Evolutionary conservation across 495 filamentous ascomycete species (phyloP).

Genomic region (Daldinia loculata): DNA sequence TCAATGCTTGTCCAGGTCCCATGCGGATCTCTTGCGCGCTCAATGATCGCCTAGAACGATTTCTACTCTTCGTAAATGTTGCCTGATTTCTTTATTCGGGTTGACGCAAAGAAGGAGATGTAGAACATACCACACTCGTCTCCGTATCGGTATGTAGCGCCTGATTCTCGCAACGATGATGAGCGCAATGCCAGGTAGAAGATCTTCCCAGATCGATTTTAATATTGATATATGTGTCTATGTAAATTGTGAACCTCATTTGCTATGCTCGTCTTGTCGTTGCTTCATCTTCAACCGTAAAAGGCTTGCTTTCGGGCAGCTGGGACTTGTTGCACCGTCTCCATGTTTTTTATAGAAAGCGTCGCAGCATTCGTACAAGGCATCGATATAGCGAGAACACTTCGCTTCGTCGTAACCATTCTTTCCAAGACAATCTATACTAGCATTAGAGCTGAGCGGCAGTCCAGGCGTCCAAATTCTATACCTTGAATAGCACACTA

Average conservation of each 20-base stretch:
- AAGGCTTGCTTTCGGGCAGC: constrained; percentile 85
- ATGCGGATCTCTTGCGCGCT: constrained; percentile 90
- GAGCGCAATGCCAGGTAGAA: neutral
- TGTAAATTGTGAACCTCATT: constrained; percentile 20
- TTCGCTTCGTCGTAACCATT: constrained; percentile 89
- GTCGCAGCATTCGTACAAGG: constrained; percentile 95
- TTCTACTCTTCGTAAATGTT: constrained; percentile 70
- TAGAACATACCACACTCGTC: constrained; percentile 50
- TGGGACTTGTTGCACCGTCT: constrained; percentile 76
- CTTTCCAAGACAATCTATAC: constrained; percentile 79
- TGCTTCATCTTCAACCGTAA: constrained; percentile 90
- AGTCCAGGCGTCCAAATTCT: constrained; percentile 6
- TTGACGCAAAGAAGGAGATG: constrained; percentile 55
- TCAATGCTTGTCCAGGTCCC: constrained; percentile 96
- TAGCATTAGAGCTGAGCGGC: constrained; percentile 14
- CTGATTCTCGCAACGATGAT: neutral
- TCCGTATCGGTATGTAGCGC: constrained; percentile 12
- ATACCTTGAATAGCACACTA: constrained; percentile 91
- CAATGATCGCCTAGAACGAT: constrained; percentile 95
- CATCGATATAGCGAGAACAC: constrained; percentile 81
- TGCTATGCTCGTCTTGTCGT: constrained; percentile 55
- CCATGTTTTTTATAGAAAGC: constrained; percentile 84
- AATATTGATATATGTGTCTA: constrained; percentile 5
- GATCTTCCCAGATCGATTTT: neutral
- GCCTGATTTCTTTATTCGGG: constrained; percentile 63